Base-by-base conservation (phyloP, 1,284 basidiomycete species). In the Afroboletus lepidellus region DNA sequence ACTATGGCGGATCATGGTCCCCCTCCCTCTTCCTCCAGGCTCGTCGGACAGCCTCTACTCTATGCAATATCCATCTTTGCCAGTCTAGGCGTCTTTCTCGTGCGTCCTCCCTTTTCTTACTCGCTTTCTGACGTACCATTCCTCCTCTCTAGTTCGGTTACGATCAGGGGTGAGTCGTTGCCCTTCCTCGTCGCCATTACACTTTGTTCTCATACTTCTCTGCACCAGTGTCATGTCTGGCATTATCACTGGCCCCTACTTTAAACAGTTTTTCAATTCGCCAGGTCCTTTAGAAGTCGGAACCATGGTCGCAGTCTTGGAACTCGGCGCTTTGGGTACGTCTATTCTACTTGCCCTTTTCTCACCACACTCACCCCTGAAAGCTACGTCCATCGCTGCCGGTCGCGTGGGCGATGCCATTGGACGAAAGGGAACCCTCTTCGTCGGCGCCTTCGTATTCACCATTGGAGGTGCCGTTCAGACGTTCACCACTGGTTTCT, bases 241-340 rank as follows among this genome's bases (percentile, higher is more conserved):
- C 29, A 87, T 97, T 63, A 96, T 98, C 70, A 98, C 95, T 20
- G 92, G 92, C 0, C 92, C 93, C 24, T 84, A 94, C 69, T 97
- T 98, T 73, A 84, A 81, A 62, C 80, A 83, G 54, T 91, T 80
- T 71, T 93, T 96, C 75, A 76, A 90, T 57, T 80, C 89, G 25
- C 95, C 95, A 6, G 81, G 80, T 25, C 74, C 82, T 5, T 67
- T 85, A 36, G 75, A 84, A 62, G 70, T 86, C 23, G 87, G 90
- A 23, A 94, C 91, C 16, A 94, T 97, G 90, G 94, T 96, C 27
- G 92, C 94, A 20, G 85, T 94, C 3, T 74, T 94, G 24, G 95
- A 98, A 72, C 82, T 98, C 41, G 95, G 95, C 41, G 95, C 95
- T 25, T 87, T 96, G 70, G 81, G 92, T 92, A 66, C 54, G 83